Evolutionary conservation across 2,329 filamentous ascomycete genomes (phyloP), one percentile per base, ranked within the genome.

Genomic region (Fusarium hainanense): DNA sequence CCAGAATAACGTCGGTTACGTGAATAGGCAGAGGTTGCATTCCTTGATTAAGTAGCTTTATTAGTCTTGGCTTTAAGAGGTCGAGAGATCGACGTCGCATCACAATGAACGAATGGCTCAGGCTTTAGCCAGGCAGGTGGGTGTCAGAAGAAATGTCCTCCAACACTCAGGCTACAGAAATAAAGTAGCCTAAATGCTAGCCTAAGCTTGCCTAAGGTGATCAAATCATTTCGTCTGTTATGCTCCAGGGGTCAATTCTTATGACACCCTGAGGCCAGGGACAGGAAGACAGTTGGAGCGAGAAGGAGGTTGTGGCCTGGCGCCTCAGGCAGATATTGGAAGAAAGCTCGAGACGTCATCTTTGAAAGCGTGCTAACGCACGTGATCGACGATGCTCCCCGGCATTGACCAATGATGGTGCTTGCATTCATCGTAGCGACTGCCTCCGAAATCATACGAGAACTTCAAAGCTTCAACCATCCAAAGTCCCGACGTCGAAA

Each of bases 381-480:
- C 73, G 73, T 77, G 76, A 75, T 16, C 3, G 3, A 2, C 4
- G 46, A 56, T 63, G 27, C 48, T 62, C 56, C 49, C 48, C 52
- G 20, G 61, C 44, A 77, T 77, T 76, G 75, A 57, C 76, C 75
- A 77, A 77, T 77, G 54, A 67, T 51, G 58, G 56, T 58, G 62
- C 67, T 51, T 41, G 43, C 52, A 72, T 69, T 59, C 65, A 66
- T 61, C 25, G 59, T 47, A 56, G 61, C 61, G 59, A 67, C 52
- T 62, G 51, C 41, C 55, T 52, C 71, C 71, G 73, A 76, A 75
- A 78, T 78, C 76, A 78, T 78, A 77, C 76, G 75, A 77, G 73
- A 69, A 71, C 68, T 67, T 70, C 63, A 62, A 71, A 72, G 74
- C 72, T 75, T 74, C 58, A 66, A 68, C 60, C 57, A 60, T 60